Evolutionary conservation across 208 protist genomes (phyloP).

Genomic region (Polymyxa betae): DNA sequence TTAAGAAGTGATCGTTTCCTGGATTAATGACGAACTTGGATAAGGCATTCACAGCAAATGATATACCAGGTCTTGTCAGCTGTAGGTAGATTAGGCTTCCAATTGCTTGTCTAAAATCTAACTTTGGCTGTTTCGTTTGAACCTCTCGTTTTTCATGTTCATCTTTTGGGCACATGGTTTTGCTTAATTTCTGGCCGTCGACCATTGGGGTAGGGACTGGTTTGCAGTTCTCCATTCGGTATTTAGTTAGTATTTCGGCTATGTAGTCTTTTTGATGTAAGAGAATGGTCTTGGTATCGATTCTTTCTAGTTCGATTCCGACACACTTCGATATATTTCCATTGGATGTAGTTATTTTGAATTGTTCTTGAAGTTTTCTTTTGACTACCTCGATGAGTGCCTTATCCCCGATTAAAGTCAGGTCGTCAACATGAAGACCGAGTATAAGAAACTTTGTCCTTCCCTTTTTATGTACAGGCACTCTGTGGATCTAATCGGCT

Average conservation of each 20-base stretch:
- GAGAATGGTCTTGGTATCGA: not conserved
- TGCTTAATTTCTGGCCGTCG: not conserved
- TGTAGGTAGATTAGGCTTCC: not conserved
- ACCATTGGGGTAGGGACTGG: slow-evolving; percentile 6
- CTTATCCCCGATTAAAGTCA: not conserved
- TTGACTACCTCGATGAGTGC: not conserved
- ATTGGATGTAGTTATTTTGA: slow-evolving; percentile 1
- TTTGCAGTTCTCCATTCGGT: slow-evolving; percentile 30
- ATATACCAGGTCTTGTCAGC: not conserved
- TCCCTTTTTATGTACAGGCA: slow-evolving; percentile 10
- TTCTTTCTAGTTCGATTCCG: not conserved
- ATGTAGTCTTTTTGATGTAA: slow-evolving; percentile 15
- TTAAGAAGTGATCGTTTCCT: not conserved
- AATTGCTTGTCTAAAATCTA: slow-evolving; percentile 8
- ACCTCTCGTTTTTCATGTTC: not conserved
- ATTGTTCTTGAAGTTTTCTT: not conserved
- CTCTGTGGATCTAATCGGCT: not conserved
- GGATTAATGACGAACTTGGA: slow-evolving; percentile 23
- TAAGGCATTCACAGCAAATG: not conserved
- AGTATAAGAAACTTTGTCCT: slow-evolving; percentile 16
- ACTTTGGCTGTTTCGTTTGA: not conserved
- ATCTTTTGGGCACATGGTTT: slow-evolving; percentile 7
- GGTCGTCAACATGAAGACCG: slow-evolving; percentile 14
- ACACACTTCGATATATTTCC: not conserved
- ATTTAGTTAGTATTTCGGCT: not conserved